A percentile compares a stretch with the other conserved stretches of the same genome.
These are phyloP conservation scores for Emericellopsis terricola DNA, from an alignment of 495 filamentous ascomycete species.

Conservation along the genomic window DNA sequence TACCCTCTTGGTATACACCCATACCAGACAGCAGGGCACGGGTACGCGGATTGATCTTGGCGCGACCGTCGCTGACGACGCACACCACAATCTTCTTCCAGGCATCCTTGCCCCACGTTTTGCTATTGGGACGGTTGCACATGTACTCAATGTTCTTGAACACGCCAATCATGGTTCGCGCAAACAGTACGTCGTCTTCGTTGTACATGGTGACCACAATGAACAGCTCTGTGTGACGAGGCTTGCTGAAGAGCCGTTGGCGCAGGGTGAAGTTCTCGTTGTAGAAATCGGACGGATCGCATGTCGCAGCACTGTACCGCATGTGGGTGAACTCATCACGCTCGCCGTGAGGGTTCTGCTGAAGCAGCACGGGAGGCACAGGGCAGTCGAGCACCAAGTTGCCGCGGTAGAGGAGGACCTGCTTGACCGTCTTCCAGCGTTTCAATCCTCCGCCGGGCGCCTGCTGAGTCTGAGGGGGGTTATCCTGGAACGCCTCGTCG, in stretches of 20 bases:
- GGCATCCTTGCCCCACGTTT: conserved; percentile 95
- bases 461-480: conserved; percentile 31
- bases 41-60: conserved; percentile 90
- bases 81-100: conserved; percentile 99
- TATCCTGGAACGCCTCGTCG: conserved; percentile 29
- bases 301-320: conserved; percentile 93
- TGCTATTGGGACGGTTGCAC: conserved; percentile 76
- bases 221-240: conserved; percentile 87
- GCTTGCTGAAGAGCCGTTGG: conserved; percentile 85
- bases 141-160: conserved; percentile 98
- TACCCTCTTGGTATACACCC: conserved; percentile 95
- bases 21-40: conserved; percentile 79
- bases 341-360: conserved; percentile 71
- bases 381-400: conserved; percentile 97
- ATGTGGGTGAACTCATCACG: conserved; percentile 98
- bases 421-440: conserved; percentile 96
- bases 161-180: conserved; percentile 90
- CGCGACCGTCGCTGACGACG: conserved; percentile 93
- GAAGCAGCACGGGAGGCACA: conserved; percentile 74
- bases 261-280: conserved; percentile 81
- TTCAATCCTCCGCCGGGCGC: conserved; percentile 41
- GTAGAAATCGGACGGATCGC: conserved; percentile 80
- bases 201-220: conserved; percentile 99
- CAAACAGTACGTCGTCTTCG: conserved; percentile 92
- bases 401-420: conserved; percentile 89